These are phyloP conservation scores for Byssoonygena ceratinophila DNA, from an alignment of 2,329 filamentous ascomycete species.

Conservation along the genomic window DNA sequence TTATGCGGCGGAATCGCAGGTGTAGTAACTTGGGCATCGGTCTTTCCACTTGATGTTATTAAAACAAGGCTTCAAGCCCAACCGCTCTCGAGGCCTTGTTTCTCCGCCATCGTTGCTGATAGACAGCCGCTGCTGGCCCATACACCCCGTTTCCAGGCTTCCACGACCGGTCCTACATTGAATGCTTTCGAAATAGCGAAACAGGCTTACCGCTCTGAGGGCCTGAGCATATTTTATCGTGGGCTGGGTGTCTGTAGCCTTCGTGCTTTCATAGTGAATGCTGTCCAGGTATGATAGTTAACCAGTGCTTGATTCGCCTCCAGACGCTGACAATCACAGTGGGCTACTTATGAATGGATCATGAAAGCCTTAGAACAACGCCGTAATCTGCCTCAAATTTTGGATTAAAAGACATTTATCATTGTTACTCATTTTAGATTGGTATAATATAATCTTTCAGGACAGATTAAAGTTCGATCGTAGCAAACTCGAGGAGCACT, in stretches of 20 bases:
- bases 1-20: slow-evolving; percentile 81
- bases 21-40: slow-evolving; percentile 74
- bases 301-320: not conserved
- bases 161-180: slow-evolving; percentile 23
- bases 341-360: slow-evolving; percentile 83
- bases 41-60: slow-evolving; percentile 84
- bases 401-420: not conserved
- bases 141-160: slow-evolving; percentile 2
- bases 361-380: slow-evolving; percentile 44
- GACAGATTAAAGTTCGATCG: not conserved
- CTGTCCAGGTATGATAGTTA: slow-evolving; percentile 49
- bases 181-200: slow-evolving; percentile 55
- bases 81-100: slow-evolving; percentile 18
- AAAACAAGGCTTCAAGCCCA: slow-evolving; percentile 89
- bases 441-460: too few species aligned
- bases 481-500: not conserved
- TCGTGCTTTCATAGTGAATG: slow-evolving; percentile 84
- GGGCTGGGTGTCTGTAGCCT: slow-evolving; percentile 72
- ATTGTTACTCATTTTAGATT: not conserved
- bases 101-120: slow-evolving; percentile 15
- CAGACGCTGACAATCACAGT: slow-evolving; percentile 42
- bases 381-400: not conserved
- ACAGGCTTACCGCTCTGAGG: slow-evolving; percentile 55
- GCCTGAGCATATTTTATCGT: slow-evolving; percentile 55
- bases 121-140: slow-evolving; percentile 20